Base-by-base conservation (phyloP, 345 rosid genomes). In the Populus pruinosa region DNA sequence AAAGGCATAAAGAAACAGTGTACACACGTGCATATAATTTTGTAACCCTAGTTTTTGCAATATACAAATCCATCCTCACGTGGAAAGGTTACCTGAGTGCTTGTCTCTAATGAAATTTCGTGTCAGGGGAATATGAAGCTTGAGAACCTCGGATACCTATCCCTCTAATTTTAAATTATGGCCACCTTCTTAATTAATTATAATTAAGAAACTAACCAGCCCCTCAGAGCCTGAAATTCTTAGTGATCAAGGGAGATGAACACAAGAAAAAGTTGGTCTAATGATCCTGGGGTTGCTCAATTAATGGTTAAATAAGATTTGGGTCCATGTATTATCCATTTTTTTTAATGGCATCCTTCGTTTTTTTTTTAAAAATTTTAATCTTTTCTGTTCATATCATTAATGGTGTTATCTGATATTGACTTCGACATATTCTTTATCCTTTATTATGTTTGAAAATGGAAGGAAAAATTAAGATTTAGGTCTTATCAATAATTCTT, bases 71-170 rank as follows among this genome's bases (percentile, higher is more conserved):
- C 83, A 80, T 69, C 69, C 88, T 85, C 88, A 86, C 89, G 91
- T 85, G 91, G 75, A 78, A 74, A 82, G 87, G 73, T 76, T 66
- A 85, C 89, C 70, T 73, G 33, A 65, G 79, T 73, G 86, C 76
- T 86, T 82, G 89, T 85, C 88, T 85, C 79, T 72, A 85, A 77
- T 78, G 86, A 83, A 73, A 66, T 83, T 78, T 53, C 71, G 55
- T 86, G 85, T 84, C 88, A 75, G 87, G 61, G 41, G 87, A 86
- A 83, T 85, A 83, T 82, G 86, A 83, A 80, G 76, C 79, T 70
- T 29, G 38, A 61, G 81, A 78, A 66, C 89, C 85, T 88, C 76
- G 89, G 89, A 86, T 88, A 47, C 91, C 88, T 2, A 67, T 83
- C 73, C 70, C 59, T 76, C 77, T 77, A 44, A 55, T 73, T 66